A percentile compares a stretch with the other conserved stretches of the same genome.
These are phyloP conservation scores for Aspergillus fumigatiaffinis DNA, from an alignment of 2,329 filamentous ascomycete species.

Conservation along the genomic window DNA sequence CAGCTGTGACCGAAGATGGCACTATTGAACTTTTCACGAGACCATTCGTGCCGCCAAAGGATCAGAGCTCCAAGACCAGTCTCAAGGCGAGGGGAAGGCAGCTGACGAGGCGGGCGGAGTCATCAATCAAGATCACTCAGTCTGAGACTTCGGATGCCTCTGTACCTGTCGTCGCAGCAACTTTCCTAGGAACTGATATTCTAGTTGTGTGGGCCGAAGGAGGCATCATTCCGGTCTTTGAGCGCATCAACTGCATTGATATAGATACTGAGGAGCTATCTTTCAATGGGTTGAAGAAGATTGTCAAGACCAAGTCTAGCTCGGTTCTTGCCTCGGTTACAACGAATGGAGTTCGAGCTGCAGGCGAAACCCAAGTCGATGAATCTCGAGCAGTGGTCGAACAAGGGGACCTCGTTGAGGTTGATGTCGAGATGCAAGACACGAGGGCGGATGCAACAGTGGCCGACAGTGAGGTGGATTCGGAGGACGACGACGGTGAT, in stretches of 20 bases:
- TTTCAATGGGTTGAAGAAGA: slow-evolving; percentile 42
- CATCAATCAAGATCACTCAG: slow-evolving; percentile 42
- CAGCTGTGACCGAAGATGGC: slow-evolving; percentile 46
- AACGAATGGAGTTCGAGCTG: slow-evolving; percentile 51
- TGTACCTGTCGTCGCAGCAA: slow-evolving; percentile 42
- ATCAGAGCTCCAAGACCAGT: slow-evolving; percentile 29
- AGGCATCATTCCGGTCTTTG: slow-evolving; percentile 48
- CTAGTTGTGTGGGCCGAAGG: slow-evolving; percentile 48
- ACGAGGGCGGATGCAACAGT: slow-evolving; percentile 33
- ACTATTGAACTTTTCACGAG: slow-evolving; percentile 48
- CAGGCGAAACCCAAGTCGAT: slow-evolving; percentile 52
- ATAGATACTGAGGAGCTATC: slow-evolving; percentile 42
- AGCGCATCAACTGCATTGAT: slow-evolving; percentile 46
- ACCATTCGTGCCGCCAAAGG: slow-evolving; percentile 40
- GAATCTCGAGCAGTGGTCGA: slow-evolving; percentile 55
- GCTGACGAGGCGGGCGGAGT: slow-evolving; percentile 43
- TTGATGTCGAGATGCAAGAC: slow-evolving; percentile 41
- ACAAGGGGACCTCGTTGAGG: slow-evolving; percentile 44
- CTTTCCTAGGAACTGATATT: slow-evolving; percentile 45
- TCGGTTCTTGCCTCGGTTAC: slow-evolving; percentile 45
- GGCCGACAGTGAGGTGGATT: slow-evolving; percentile 21
- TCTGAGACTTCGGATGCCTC: slow-evolving; percentile 37
- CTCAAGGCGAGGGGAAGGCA: slow-evolving; percentile 45
- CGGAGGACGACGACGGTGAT: slow-evolving; percentile 19
- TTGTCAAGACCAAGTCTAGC: slow-evolving; percentile 42